Percentiles rank a stretch among this genome's conserved stretches.
Conservation (phyloP, 1,284 basidiomycete genomes). For the Moniliophthora roreri region DNA sequence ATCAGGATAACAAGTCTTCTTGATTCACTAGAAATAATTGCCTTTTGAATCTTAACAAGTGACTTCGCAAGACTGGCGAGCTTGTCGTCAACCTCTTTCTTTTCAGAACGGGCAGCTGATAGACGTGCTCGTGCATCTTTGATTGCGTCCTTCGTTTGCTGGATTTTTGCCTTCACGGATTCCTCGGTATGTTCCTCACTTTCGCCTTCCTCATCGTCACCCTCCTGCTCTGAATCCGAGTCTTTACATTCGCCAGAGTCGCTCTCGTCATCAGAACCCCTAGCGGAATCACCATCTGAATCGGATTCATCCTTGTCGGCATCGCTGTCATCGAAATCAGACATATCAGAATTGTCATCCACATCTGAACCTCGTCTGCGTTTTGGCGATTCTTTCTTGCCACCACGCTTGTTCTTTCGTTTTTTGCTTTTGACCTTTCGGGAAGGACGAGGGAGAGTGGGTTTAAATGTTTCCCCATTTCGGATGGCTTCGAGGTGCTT, state of each 20-base stretch:
- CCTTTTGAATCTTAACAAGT: constrained; percentile 42
- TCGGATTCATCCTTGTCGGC: constrained; percentile 22
- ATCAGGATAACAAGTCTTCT: too few relatives aligned
- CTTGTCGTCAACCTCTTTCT: constrained; percentile 47
- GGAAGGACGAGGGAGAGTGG: constrained; percentile 33
- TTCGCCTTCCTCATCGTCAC: constrained; percentile 23
- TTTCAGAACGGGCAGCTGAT: constrained; percentile 36
- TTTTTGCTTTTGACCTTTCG: constrained; percentile 37
- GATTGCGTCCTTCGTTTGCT: constrained; percentile 38
- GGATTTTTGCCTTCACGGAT: constrained; percentile 42
- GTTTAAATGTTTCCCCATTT: constrained; percentile 42
- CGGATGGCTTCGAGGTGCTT: constrained; percentile 48
- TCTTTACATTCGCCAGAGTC: constrained; percentile 20
- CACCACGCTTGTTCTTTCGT: constrained; percentile 44
- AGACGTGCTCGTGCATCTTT: constrained; percentile 39
- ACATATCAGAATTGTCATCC: constrained; percentile 26
- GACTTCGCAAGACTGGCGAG: constrained; percentile 47
- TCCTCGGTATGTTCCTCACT: constrained; percentile 46
- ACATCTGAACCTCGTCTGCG: constrained; percentile 31
- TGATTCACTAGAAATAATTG: too few relatives aligned
- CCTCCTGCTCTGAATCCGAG: constrained; percentile 23
- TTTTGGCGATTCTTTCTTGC: constrained; percentile 44
- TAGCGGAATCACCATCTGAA: constrained; percentile 22
- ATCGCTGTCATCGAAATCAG: constrained; percentile 24
- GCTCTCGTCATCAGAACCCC: constrained; percentile 24